A percentile compares a stretch with the other conserved stretches of the same genome.
These are phyloP conservation scores for Basipetospora sp. DNA, from an alignment of 2,329 filamentous ascomycete genomes.

Conservation along the genomic window DNA sequence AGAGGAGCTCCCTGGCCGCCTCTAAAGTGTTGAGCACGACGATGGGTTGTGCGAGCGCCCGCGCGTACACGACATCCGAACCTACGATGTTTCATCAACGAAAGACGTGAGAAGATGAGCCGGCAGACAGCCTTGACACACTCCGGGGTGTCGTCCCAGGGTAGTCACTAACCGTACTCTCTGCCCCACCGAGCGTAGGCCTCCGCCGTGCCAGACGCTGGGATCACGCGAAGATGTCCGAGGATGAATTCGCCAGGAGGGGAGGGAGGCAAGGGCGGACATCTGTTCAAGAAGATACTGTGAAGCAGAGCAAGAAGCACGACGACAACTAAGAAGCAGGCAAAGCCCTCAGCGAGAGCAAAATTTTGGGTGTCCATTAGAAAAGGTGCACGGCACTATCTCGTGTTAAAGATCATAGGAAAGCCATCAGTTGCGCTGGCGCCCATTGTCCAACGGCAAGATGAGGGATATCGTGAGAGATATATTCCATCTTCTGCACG, in stretches of 20 bases:
- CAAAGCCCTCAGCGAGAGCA: too few species aligned
- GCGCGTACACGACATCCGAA: slow-evolving; percentile 19
- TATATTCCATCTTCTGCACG: too few species aligned
- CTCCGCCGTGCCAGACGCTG: slow-evolving; percentile 14
- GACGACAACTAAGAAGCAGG: too few species aligned
- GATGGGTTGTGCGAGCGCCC: slow-evolving; percentile 18
- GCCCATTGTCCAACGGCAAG: too few species aligned
- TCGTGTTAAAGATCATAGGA: too few species aligned
- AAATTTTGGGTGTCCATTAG: too few species aligned
- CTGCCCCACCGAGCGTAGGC: slow-evolving; percentile 12
- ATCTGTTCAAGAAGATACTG: too few species aligned
- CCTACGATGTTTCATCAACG: slow-evolving; percentile 9
- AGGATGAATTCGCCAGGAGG: slow-evolving; percentile 16
- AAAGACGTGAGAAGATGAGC: background rate
- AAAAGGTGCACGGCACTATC: too few species aligned
- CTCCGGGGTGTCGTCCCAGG: slow-evolving; percentile 7
- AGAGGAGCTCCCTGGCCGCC: slow-evolving; percentile 27
- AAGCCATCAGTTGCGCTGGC: too few species aligned
- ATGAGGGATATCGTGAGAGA: too few species aligned
- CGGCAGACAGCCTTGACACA: slow-evolving; percentile 14
- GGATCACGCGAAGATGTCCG: slow-evolving; percentile 15
- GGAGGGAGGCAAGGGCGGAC: slow-evolving; percentile 11
- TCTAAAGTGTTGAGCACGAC: slow-evolving; percentile 15
- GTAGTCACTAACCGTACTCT: too few species aligned
- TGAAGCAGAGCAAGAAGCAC: too few species aligned